Base-by-base conservation (phyloP, 306 rosid species). In the Begonia peltatifolia region DNA sequence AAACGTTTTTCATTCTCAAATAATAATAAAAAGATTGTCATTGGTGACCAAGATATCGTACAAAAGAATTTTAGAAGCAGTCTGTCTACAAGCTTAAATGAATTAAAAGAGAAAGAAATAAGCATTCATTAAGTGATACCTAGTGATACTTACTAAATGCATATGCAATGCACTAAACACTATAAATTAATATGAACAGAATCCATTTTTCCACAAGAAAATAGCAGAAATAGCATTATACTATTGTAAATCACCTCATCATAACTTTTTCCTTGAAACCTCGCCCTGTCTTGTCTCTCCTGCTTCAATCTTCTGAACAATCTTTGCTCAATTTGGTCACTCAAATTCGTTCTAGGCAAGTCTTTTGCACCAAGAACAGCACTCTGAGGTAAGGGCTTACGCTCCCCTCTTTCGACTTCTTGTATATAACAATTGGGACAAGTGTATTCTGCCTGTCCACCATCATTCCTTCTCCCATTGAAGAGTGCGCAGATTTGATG, bases 291-390 rank as follows among this genome's bases (percentile, higher is more conserved):
- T 57, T 17, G 72, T 58, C 77, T 81, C 69, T 92, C 99, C 5
- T 75, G 84, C 74, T 70, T 86, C 50, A 92, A 79, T 58, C 69
- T 70, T 62, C 47, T 73, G 71, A 79, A 79, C 50, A 92, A 64
- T 41, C 96, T 73, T 15, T 81, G 86, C 65, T 92, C 99, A 47
- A 92, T 81, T 23, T 92, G 94, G 60, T 92, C 96, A 47, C 99
- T 92, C 30, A 92, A 77, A 59, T 78, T 79, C 16, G 96, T 92
- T 73, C 76, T 81, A 0, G 99, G 99, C 53, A 92, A 76, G 73
- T 92, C 99, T 73, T 83, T 92, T 56, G 99, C 99, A 38, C 99
- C 96, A 69, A 92, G 94, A 75, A 92, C 96, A 73, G 99, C 94
- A 81, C 77, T 86, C 63, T 83, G 93, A 35, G 93, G 99, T 61